Evolutionary conservation across 129 eudicot genomes (phyloP).

Genomic region (Saussurea involucrata): DNA sequence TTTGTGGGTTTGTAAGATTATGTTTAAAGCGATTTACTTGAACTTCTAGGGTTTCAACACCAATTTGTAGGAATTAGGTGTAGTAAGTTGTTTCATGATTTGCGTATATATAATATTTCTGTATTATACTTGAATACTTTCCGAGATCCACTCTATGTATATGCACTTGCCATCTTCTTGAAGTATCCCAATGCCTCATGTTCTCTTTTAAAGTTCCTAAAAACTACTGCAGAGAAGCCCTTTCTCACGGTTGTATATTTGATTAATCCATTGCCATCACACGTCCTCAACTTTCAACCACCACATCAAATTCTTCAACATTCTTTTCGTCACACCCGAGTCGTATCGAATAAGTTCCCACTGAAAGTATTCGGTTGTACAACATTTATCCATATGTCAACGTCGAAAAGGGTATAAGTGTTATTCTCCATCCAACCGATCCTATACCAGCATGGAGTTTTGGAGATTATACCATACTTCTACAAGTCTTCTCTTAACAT

Average conservation of each 20-base stretch:
- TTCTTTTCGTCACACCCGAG: background rate
- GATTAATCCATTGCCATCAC: background rate
- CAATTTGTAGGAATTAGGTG: too few relatives aligned
- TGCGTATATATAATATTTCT: too few relatives aligned
- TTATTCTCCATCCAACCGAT: background rate
- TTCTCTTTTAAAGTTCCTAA: background rate
- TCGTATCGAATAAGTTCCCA: background rate
- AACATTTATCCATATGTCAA: background rate
- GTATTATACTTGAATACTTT: too few relatives aligned
- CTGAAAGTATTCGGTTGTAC: background rate
- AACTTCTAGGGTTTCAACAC: too few relatives aligned
- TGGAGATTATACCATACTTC: background rate
- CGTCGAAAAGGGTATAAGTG: background rate
- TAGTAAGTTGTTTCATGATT: too few relatives aligned
- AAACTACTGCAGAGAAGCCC: background rate
- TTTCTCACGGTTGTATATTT: background rate
- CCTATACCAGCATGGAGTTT: background rate
- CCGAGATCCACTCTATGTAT: too few relatives aligned
- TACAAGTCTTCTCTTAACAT: background rate
- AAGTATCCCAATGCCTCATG: background rate
- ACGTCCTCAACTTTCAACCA: background rate
- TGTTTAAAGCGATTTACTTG: too few relatives aligned
- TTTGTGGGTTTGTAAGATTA: too few relatives aligned
- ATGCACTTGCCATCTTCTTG: too few relatives aligned
- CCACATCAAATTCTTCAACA: background rate